Percentiles rank a stretch among this genome's conserved stretches.
Evolutionary conservation across 2,329 filamentous ascomycete species (phyloP).

Genomic region (Metarhizium sp.): DNA sequence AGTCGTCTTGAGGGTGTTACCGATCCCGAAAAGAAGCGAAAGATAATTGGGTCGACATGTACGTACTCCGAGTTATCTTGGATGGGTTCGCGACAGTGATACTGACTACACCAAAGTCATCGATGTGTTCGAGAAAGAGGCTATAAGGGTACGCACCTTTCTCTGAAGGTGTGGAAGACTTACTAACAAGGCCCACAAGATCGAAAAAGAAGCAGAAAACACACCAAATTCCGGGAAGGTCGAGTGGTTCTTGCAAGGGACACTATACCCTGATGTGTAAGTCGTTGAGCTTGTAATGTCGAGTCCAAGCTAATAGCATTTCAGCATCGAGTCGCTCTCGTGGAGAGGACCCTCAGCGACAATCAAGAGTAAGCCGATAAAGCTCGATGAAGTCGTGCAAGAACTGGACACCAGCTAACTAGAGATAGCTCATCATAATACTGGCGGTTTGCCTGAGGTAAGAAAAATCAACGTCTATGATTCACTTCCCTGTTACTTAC

Average conservation of each 20-base stretch:
- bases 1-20: conserved; percentile 61
- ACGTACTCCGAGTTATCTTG: neutral
- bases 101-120: conserved; percentile 18
- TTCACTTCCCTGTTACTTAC: no score
- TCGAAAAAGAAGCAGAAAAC: conserved; percentile 61
- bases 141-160: conserved; percentile 20
- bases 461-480: no score
- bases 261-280: conserved; percentile 44
- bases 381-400: neutral
- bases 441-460: conserved; percentile 51
- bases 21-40: conserved; percentile 77
- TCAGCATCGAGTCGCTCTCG: no score
- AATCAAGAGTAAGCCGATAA: neutral
- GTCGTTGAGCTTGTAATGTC: neutral
- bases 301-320: neutral
- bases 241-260: conserved; percentile 81
- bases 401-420: neutral
- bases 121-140: conserved; percentile 70
- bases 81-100: neutral
- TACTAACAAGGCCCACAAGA: conserved; percentile 24
- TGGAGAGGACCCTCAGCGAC: conserved; percentile 29
- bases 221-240: conserved; percentile 64
- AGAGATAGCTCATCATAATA: conserved; percentile 39
- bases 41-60: conserved; percentile 60
- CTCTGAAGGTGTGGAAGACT: neutral